These are phyloP conservation scores for Metarhizium anisopliae DNA, from an alignment of 2,329 filamentous ascomycete genomes.

Conservation along the genomic window DNA sequence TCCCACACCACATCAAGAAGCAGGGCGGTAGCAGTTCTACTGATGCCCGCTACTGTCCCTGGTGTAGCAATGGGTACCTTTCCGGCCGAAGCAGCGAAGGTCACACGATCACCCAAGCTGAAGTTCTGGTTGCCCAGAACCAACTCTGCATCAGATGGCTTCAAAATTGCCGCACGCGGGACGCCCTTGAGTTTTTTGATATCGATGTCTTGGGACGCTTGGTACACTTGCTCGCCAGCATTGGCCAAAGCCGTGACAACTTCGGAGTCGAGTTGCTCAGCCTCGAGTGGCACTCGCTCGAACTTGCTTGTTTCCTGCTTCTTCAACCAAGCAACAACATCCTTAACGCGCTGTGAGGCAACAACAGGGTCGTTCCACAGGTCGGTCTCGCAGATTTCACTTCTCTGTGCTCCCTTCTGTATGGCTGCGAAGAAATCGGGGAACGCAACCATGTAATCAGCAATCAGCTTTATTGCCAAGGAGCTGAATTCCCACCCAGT, in stretches of 20 bases:
- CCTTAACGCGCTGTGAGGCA: slow-evolving; percentile 76
- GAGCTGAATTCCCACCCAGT: slow-evolving; percentile 94
- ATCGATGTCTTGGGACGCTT: slow-evolving; percentile 42
- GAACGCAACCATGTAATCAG: slow-evolving; percentile 86
- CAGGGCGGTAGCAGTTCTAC: slow-evolving; percentile 71
- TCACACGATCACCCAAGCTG: slow-evolving; percentile 76
- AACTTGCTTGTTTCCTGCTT: slow-evolving; percentile 84
- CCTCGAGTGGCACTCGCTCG: slow-evolving; percentile 90
- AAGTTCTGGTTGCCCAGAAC: slow-evolving; percentile 80
- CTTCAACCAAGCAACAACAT: slow-evolving; percentile 91
- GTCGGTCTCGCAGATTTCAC: slow-evolving; percentile 75
- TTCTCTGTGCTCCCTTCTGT: slow-evolving; percentile 74
- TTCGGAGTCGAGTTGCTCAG: slow-evolving; percentile 89
- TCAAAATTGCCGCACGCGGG: slow-evolving; percentile 78
- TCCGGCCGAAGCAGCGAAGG: slow-evolving; percentile 86
- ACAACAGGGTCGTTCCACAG: slow-evolving; percentile 68
- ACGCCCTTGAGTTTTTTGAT: slow-evolving; percentile 69
- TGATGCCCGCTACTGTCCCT: slow-evolving; percentile 92
- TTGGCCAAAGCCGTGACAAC: slow-evolving; percentile 73
- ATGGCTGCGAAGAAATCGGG: slow-evolving; percentile 92
- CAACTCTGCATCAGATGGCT: slow-evolving; percentile 93
- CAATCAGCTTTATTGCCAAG: slow-evolving; percentile 70
- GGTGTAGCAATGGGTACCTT: slow-evolving; percentile 88
- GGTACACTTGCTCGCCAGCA: slow-evolving; percentile 57
- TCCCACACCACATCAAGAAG: slow-evolving; percentile 92